Base-by-base conservation (phyloP, 371 early-diverging fungal species). In the Mortierella sp. region DNA sequence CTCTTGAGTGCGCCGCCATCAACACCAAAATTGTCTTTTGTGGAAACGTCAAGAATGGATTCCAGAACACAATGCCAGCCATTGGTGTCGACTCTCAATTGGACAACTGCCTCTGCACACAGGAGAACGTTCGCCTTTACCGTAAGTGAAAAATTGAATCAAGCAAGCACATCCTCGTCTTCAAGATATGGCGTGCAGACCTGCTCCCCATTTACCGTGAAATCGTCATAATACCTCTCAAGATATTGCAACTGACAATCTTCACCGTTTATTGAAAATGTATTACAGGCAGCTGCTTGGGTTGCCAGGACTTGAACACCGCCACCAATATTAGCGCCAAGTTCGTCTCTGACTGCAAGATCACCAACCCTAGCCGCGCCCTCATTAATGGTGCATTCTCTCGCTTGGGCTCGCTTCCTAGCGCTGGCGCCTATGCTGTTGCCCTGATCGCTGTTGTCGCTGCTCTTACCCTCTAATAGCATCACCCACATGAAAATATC, bases 281-380 rank as follows among this genome's bases (percentile, higher is more conserved):
- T 45, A 12, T 45, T 12, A 45, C 45, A 75, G 68, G 60, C 55
- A 51, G 45, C 63, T 77, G 77, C 66, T 63, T 71, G 52, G 60
- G 24, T 16, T 77, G 77, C 61, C 47, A 67, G 47, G 40, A 77
- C 68, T 30, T 64, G 63, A 63, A 64, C 64, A 77, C 49, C 12
- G 77, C 71, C 5, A 22, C 40, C 30, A 71, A 71, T 57, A 52
- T 63, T 37, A 77, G 63, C 20, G 51, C 71, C 68, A 62, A 77
- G 72, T 77, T 77, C 28, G 54, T 77, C 66, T 37, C 64, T 10
- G 72, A 77, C 37, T 77, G 77, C 72, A 67, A 71, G 60, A 63
- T 71, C 61, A 58, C 24, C 5, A 54, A 66, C 60, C 39, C 67
- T 24, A 58, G 16, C 59, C 63, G 63, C 49, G 24, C 35, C 45